Evolutionary conservation across 2,329 filamentous ascomycete species (phyloP), one percentile per base, ranked within the genome.

Genomic region (Dothideomycetidae sp.): DNA sequence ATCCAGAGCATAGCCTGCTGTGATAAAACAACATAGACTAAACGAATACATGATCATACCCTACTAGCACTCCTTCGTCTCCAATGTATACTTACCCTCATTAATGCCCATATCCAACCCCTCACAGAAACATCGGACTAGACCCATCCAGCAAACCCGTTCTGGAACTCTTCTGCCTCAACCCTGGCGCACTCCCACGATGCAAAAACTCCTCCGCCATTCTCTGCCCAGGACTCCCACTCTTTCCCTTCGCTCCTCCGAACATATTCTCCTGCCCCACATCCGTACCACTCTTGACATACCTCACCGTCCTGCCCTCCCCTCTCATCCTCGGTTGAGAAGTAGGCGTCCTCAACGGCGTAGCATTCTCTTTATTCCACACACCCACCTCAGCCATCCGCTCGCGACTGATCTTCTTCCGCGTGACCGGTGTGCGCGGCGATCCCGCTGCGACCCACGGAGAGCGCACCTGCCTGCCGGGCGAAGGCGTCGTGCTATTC

Each of bases 241-340:
- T 33, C 33, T 42, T 35, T 15, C 32, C 23, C 16, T 34, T 41
- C 33, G 19, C 29, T 3, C 12, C 16, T 4, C 35, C 35, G 5
- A 29, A 37, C 11, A 9, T 10, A n/a, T 26, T 21, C 33, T 29
- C 33, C 33, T 26, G n/a, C 21, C 14, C 3, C 13, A 18, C 32
- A 3, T 19, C 29, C 30, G 21, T n/a, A n/a, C n/a, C 19, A 15
- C 18, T 34, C 10, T 10, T 17, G 3, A 13, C 14, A 30, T 21
- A 31, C 3, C 26, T 16, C 21, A 30, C 39, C 39, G 37, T 46
- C 46, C 33, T 42, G 45, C 5, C 42, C 52, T 48, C 52, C 31
- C 46, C 42, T 7, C 47, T 50, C 32, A 49, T 50, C 44, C 52
- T 41, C 33, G 45, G 48, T 42, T 53, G 50, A 23, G 16, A 9